These are phyloP conservation scores for Camellia granthamiana DNA, from an alignment of 148 eudicot genomes.

Conservation along the genomic window DNA sequence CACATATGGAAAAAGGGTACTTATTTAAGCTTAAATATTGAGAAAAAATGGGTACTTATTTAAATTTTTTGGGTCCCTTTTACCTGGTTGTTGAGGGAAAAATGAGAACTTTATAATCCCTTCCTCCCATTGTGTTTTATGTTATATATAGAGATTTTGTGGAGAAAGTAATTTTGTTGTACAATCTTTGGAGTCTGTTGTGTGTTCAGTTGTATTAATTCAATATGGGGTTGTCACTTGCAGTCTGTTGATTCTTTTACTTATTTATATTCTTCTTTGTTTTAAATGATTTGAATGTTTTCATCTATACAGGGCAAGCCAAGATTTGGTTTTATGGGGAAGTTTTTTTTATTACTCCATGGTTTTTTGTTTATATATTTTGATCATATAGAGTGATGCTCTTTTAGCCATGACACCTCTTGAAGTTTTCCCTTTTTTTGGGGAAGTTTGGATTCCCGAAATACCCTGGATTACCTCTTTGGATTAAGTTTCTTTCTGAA, in stretches of 20 bases:
- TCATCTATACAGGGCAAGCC: too few relatives aligned
- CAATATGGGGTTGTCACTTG: not conserved
- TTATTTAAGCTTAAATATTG: not conserved
- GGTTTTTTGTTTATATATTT: not conserved
- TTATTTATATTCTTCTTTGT: not conserved
- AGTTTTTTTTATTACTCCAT: not conserved
- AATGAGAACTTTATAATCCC: not conserved
- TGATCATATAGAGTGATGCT: not conserved
- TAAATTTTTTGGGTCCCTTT: not conserved
- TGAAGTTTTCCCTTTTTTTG: not conserved
- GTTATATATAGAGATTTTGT: too few relatives aligned
- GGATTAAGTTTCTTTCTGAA: not conserved
- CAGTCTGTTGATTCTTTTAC: not conserved
- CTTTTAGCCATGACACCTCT: not conserved
- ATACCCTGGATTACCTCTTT: not conserved
- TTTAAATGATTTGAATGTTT: too few relatives aligned
- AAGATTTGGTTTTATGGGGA: not conserved
- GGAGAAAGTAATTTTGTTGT: too few relatives aligned
- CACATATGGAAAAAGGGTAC: not conserved
- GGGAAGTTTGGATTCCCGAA: not conserved
- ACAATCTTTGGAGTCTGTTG: not conserved
- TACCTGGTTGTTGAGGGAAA: not conserved
- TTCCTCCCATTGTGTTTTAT: not conserved
- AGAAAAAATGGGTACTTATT: too few relatives aligned
- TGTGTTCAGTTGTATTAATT: not conserved